Evolutionary conservation across 805 yeast genomes (phyloP).

Genomic region (Saccharomycopsis selenospora): DNA sequence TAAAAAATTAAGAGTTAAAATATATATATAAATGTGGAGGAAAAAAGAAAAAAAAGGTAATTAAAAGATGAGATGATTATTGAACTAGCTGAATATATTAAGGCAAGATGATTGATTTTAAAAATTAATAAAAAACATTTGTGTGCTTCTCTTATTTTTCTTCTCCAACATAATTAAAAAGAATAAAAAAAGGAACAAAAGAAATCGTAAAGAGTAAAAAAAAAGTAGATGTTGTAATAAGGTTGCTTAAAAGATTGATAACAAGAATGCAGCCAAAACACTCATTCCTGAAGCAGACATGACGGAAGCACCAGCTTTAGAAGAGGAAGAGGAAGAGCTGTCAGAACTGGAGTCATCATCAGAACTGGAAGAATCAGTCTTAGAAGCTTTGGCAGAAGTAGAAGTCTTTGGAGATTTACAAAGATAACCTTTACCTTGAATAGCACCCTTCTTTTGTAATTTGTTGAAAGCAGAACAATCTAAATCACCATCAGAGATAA

Average conservation of each 20-base stretch:
- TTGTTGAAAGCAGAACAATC: conserved; percentile 72
- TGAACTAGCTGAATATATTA: too few species aligned
- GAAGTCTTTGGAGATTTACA: conserved; percentile 59
- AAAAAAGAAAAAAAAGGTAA: too few species aligned
- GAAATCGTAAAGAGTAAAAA: too few species aligned
- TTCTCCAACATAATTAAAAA: too few species aligned
- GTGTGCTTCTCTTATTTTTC: too few species aligned
- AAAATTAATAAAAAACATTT: too few species aligned
- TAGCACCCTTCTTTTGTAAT: conserved; percentile 68
- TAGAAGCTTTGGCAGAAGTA: conserved; percentile 35
- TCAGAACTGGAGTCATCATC: conserved; percentile 34
- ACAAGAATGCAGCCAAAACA: conserved; percentile 1
- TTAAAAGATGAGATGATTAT: too few species aligned
- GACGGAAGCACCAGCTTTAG: background rate
- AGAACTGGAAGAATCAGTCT: conserved; percentile 27
- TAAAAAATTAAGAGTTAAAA: too few species aligned
- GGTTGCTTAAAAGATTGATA: background rate
- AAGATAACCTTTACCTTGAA: conserved; percentile 83
- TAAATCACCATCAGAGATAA: conserved; percentile 71
- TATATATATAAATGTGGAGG: too few species aligned
- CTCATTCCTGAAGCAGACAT: background rate
- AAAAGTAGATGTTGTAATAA: too few species aligned
- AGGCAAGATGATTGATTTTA: too few species aligned
- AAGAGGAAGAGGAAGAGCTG: conserved; percentile 35
- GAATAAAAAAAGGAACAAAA: too few species aligned